These are phyloP conservation scores for Ceratocystis destructans DNA, from an alignment of 2,329 filamentous ascomycete genomes.

Conservation along the genomic window DNA sequence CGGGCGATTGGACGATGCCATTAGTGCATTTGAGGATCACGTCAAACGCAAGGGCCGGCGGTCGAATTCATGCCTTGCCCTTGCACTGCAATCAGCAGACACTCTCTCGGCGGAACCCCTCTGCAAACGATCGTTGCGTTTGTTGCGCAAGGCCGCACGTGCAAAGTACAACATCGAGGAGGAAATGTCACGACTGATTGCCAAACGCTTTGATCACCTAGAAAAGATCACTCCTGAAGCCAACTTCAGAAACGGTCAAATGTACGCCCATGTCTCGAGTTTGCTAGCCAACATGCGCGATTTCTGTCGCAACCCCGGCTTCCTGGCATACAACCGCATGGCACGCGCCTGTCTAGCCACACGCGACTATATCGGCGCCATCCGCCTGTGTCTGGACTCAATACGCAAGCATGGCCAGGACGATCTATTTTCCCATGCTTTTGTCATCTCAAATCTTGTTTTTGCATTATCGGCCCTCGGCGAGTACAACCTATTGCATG, in stretches of 20 bases:
- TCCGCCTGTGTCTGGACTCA: slow-evolving; percentile 9
- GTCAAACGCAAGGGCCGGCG: slow-evolving; percentile 10
- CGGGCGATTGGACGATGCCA: not conserved
- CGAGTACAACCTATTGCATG: slow-evolving; percentile 13
- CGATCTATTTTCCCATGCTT: slow-evolving; percentile 12
- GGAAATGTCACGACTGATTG: slow-evolving; percentile 11
- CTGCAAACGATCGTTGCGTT: not conserved
- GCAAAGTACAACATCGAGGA: slow-evolving; percentile 14
- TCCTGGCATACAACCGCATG: slow-evolving; percentile 15
- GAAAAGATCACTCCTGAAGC: not conserved
- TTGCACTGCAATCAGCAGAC: slow-evolving; percentile 16
- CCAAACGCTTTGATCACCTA: slow-evolving; percentile 7
- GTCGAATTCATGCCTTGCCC: slow-evolving; percentile 11
- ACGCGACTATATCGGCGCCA: slow-evolving; percentile 16
- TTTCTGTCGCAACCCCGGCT: slow-evolving; percentile 9
- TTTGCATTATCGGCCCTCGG: slow-evolving; percentile 16
- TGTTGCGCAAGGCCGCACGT: slow-evolving; percentile 9
- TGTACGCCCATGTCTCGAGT: slow-evolving; percentile 9
- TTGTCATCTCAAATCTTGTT: slow-evolving; percentile 12
- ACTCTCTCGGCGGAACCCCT: not conserved
- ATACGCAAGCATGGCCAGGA: slow-evolving; percentile 8
- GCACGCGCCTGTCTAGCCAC: slow-evolving; percentile 14
- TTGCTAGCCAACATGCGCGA: slow-evolving; percentile 1
- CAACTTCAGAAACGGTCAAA: slow-evolving; percentile 7
- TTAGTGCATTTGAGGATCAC: slow-evolving; percentile 11